Evolutionary conservation across 1,139 yeast genomes (phyloP), one percentile per base, ranked within the genome.

Genomic region (Sugiyamaella paludigena): DNA sequence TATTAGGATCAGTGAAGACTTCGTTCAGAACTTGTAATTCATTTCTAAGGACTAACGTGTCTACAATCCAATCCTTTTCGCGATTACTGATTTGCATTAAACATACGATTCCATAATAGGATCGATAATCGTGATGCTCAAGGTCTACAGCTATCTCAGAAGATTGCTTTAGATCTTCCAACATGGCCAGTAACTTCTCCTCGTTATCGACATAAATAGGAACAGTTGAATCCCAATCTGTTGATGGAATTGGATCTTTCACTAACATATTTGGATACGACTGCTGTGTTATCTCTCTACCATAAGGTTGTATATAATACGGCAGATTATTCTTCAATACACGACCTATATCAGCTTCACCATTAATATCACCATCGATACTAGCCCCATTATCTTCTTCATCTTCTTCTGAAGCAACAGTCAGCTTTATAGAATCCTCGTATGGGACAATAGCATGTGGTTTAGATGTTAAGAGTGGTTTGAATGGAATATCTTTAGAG

Each of bases 51-150:
- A 78, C 79, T 27, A 83, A 74, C 0, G 96, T 85, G 63, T 88
- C 96, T 3, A 88, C 74, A n/a, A 88, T 72, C 84, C 83, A 94
- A 66, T 81, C 98, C 54, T 79, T 76, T n/a, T 80, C 80, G 48
- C 95, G 72, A 43, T 84, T 83, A 47, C 95, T 85, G 15, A 94
- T 83, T 68, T 94, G 99, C 96, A 94, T 88, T 47, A 94, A 72
- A 66, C 94, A 89, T 1, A 91, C 95, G 43, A 94, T 72, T 42
- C 99, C 99, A 59, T 84, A 83, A 60, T 87, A 94, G 0, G 96
- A 77, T 67, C 98, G 76, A 64, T 79, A 86, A 62, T 91, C 98
- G 64, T 94, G 98, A 67, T 94, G 98, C 64, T 94, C 99, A 57
- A 94, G 77, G 74, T 94, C 99, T n/a, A 94, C 84, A 0, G 98